Evolutionary conservation across 306 rosid genomes (phyloP).

Genomic region (Fagus sylvatica): DNA sequence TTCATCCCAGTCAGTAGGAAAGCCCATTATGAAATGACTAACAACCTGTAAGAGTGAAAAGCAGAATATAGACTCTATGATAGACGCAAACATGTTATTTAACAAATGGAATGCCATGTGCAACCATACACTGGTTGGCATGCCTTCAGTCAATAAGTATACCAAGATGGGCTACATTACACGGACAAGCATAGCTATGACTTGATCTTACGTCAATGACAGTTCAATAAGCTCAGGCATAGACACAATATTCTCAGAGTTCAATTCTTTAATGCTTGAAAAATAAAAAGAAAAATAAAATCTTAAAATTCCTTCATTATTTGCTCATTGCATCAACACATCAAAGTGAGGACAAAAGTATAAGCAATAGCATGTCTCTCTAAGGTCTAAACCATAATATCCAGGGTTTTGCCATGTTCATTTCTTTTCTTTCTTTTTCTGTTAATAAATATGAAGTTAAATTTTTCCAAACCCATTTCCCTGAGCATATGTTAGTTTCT

Average conservation of each 20-base stretch:
- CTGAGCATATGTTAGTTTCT: background rate
- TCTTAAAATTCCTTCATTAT: background rate
- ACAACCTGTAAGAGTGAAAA: conserved; percentile 43
- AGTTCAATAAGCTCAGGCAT: background rate
- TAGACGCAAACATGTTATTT: background rate
- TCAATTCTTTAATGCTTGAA: background rate
- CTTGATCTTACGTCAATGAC: background rate
- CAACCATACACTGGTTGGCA: background rate
- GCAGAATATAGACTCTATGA: background rate
- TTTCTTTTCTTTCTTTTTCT: too few relatives aligned
- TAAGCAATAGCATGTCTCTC: background rate
- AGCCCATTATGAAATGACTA: conserved; percentile 58
- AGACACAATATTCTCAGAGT: background rate
- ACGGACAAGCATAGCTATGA: background rate
- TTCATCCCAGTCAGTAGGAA: conserved; percentile 67
- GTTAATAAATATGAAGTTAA: too few relatives aligned
- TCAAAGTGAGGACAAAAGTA: background rate
- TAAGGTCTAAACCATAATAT: background rate
- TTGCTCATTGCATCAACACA: background rate
- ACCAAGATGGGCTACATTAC: background rate
- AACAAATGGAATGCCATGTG: background rate
- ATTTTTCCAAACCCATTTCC: background rate
- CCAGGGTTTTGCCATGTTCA: background rate
- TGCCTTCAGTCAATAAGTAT: background rate
- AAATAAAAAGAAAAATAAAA: background rate